phyloP scores from a whole-genome alignment of 2,329 filamentous ascomycete genomes.

The Grosmannia clavigera region DNA sequence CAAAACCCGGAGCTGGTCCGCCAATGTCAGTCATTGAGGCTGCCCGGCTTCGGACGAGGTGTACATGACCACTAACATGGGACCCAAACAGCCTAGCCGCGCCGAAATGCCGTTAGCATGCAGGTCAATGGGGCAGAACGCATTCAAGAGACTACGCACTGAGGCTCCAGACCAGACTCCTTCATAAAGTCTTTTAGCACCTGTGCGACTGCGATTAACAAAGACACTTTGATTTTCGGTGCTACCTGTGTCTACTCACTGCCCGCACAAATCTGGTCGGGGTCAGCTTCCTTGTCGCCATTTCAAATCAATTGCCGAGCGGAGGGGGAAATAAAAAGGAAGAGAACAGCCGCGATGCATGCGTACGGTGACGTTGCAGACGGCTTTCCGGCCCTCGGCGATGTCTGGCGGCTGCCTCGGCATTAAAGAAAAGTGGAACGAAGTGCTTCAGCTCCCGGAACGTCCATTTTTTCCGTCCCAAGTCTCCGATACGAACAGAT shows the following conservation, averaged over 20 bases:
- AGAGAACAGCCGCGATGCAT: too few relatives aligned
- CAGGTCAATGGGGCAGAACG: not conserved
- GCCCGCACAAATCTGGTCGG: constrained; percentile 21
- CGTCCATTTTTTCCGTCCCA: constrained; percentile 1
- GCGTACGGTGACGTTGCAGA: not conserved
- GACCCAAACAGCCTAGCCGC: constrained; percentile 25
- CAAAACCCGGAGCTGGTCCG: constrained; percentile 49
- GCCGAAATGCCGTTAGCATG: not conserved
- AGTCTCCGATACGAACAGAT: not conserved
- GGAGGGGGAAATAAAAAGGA: not conserved
- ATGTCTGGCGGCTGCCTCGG: not conserved
- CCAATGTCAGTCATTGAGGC: not conserved
- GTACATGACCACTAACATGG: constrained; percentile 20
- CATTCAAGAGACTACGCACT: constrained; percentile 36
- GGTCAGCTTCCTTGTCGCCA: constrained; percentile 17
- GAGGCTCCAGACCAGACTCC: constrained; percentile 79
- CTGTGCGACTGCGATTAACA: constrained; percentile 30
- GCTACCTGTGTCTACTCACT: constrained; percentile 11
- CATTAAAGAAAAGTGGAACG: not conserved
- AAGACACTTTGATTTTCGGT: not conserved
- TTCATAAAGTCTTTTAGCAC: constrained; percentile 76
- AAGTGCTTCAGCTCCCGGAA: not conserved
- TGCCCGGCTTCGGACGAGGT: not conserved
- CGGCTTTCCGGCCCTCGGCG: not conserved
- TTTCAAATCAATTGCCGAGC: constrained; percentile 4